phyloP scores from a whole-genome alignment of 106 monocot species.

The Amphibolis antarctica region DNA sequence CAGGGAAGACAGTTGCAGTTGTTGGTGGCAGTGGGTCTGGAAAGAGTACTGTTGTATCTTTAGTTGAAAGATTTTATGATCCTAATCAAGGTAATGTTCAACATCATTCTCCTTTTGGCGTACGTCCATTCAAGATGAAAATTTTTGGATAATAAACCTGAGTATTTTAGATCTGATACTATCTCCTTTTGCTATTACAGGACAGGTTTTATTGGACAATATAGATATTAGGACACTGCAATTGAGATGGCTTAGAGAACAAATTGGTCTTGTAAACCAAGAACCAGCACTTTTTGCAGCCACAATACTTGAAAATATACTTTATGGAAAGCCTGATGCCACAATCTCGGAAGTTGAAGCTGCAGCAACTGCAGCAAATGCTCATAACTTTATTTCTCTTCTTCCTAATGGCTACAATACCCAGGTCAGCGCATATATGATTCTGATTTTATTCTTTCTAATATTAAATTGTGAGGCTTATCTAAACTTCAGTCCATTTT shows the following conservation, averaged over 20 bases:
- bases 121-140: no score
- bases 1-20: slow-evolving; percentile 84
- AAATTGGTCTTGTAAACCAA: slow-evolving; percentile 96
- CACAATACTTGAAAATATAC: slow-evolving; percentile 86
- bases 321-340: slow-evolving; percentile 86
- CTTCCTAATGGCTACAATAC: slow-evolving; percentile 96
- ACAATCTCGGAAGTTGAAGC: slow-evolving; percentile 88
- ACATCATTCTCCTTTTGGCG: background rate
- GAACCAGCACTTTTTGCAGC: slow-evolving; percentile 97
- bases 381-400: slow-evolving; percentile 86
- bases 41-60: slow-evolving; percentile 86
- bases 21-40: slow-evolving; percentile 98
- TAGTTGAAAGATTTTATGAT: slow-evolving; percentile 97
- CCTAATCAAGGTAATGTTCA: slow-evolving; percentile 67
- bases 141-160: background rate
- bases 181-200: slow-evolving; percentile 31
- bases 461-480: background rate
- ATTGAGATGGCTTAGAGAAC: slow-evolving; percentile 82
- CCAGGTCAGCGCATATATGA: slow-evolving; percentile 30
- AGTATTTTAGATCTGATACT: background rate
- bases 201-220: slow-evolving; percentile 86
- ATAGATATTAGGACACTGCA: slow-evolving; percentile 86
- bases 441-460: background rate
- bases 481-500: no score
- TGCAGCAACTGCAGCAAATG: slow-evolving; percentile 87